Evolutionary conservation across 73 alveolate genomes (phyloP).

Genomic region (Stentor coeruleus): DNA sequence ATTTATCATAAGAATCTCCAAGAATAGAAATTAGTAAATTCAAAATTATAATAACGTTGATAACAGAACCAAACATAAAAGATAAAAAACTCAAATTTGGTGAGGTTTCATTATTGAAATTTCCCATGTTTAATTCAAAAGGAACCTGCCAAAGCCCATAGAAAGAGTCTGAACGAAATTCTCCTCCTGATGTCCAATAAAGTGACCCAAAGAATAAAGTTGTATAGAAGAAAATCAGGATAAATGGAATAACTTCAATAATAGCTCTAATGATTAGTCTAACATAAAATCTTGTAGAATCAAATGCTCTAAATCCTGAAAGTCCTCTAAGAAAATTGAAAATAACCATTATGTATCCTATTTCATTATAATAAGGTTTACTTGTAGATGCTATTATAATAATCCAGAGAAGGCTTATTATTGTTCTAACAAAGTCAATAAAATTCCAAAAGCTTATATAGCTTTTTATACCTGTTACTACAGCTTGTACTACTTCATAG

Average conservation of each 20-base stretch:
- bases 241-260: neutral
- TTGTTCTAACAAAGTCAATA: neutral
- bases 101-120: neutral
- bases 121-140: conserved; percentile 20
- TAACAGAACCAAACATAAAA: neutral
- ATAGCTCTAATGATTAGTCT: neutral
- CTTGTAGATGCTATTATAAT: neutral
- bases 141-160: neutral
- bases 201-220: conserved; percentile 22
- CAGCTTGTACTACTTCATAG: neutral
- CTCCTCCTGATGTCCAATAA: neutral
- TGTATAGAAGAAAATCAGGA: neutral
- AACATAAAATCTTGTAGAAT: neutral
- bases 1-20: conserved; percentile 30
- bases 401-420: neutral
- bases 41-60: neutral
- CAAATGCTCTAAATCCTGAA: conserved; percentile 7
- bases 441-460: neutral
- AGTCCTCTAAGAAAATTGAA: conserved; percentile 14
- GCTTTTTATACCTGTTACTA: neutral
- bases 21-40: neutral
- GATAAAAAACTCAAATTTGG: neutral
- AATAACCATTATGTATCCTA: neutral
- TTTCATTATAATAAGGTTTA: neutral
- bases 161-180: neutral